Conservation (phyloP, 2,329 filamentous ascomycete species). For the Zymoseptoria brevis region DNA sequence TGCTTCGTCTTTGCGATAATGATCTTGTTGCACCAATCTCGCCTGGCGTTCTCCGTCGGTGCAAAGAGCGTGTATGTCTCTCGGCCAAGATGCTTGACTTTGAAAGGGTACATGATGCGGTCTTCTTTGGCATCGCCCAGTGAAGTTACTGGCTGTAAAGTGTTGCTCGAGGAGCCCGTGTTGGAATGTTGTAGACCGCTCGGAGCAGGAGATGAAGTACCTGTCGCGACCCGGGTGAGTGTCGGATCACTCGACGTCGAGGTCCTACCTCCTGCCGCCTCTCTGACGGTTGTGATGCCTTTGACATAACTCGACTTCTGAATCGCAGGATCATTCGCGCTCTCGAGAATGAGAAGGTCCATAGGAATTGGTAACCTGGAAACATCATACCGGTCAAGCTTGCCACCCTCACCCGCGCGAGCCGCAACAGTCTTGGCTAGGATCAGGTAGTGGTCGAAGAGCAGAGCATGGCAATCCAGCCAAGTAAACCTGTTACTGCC, state of each 20-base stretch:
- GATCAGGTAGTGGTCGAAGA: slow-evolving; percentile 96
- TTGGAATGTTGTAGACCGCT: slow-evolving; percentile 56
- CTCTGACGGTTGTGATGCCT: slow-evolving; percentile 60
- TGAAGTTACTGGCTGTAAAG: slow-evolving; percentile 40
- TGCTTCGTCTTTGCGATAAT: slow-evolving; percentile 91
- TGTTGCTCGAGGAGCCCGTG: slow-evolving; percentile 54
- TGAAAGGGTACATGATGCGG: slow-evolving; percentile 86
- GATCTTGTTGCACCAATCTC: slow-evolving; percentile 90
- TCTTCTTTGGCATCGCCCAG: slow-evolving; percentile 55
- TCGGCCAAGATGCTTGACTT: slow-evolving; percentile 88
- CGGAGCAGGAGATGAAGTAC: slow-evolving; percentile 35
- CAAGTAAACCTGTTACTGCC: slow-evolving; percentile 84
- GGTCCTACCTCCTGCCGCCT: slow-evolving; percentile 38
- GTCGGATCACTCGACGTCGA: slow-evolving; percentile 34
- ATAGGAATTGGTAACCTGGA: slow-evolving; percentile 94
- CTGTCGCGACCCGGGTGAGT: slow-evolving; percentile 39
- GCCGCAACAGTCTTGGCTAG: slow-evolving; percentile 67
- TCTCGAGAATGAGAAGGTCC: slow-evolving; percentile 88
- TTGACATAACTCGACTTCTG: slow-evolving; percentile 62
- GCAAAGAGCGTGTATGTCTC: slow-evolving; percentile 90
- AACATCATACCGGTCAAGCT: slow-evolving; percentile 80
- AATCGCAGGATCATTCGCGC: slow-evolving; percentile 82
- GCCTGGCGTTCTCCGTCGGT: slow-evolving; percentile 61
- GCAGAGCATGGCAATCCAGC: slow-evolving; percentile 85
- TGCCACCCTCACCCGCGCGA: slow-evolving; percentile 62